Base-by-base conservation (phyloP, 208 protist species). In the Acanthamoeba triangularis region DNA sequence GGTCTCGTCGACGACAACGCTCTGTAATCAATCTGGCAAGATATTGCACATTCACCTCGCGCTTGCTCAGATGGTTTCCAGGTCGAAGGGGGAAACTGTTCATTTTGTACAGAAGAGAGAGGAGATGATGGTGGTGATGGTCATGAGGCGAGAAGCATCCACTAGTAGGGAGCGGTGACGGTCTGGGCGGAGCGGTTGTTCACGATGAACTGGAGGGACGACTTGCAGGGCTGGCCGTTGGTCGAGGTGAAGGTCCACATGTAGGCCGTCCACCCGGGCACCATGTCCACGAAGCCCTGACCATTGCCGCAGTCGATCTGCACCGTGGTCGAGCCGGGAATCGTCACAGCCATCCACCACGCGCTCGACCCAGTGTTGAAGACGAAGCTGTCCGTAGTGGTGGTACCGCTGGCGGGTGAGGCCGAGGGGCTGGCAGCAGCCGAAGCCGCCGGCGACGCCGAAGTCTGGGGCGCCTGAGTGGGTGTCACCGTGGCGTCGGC, bases 241-340 rank as follows among this genome's bases (percentile, higher is more conserved):
- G 74, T 52, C 44, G 74, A 44, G 44, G 74, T 82, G 74, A 82
- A 82, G 44, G 44, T 82, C 74, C 74, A 82, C 74, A 82, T 82
- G 74, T 82, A 7, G 74, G 44, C 44, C 1, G 41, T 25, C 74
- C 54, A 13, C 10, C 74, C 14, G 41, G 35, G 7, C 74, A 82
- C 44, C 41, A 11, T 84, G 11, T 25, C 14, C 44, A 82, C 74
- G 13, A 44, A 2, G 30, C 74, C 74, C 44, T 82, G 74, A 3
- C 74, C 74, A 16, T 82, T 82, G 18, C 44, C 44, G 74, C 74
- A 82, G 44, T 82, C 44, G 44, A 82, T 52, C 16, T 3, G n/a
- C 8, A 82, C 74, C 35, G 74, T 3, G 2, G 0, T 2, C 41
- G 74, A 82, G 74, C 74, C 74, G 5, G 74, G 74, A 30, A 82